phyloP scores from a whole-genome alignment of 441 rosid genomes.

The Arabidopsis lyrata region DNA sequence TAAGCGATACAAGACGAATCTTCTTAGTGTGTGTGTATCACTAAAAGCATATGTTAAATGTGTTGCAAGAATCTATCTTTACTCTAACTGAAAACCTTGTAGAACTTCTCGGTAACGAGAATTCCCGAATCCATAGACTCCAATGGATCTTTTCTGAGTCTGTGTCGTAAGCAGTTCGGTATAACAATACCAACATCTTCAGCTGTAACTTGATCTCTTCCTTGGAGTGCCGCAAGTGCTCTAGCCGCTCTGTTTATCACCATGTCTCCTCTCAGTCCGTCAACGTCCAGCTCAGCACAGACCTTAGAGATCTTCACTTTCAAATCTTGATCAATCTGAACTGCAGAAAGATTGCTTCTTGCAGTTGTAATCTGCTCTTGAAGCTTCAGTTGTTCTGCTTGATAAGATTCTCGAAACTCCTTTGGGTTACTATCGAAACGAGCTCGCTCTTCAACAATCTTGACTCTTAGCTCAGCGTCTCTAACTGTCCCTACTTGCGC shows the following conservation, averaged over 20 bases:
- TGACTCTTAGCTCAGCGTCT: constrained; percentile 92
- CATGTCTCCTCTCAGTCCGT: constrained; percentile 93
- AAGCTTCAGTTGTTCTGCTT: constrained; percentile 78
- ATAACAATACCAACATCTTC: constrained; percentile 94
- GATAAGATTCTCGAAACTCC: constrained; percentile 82
- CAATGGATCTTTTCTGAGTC: constrained; percentile 94
- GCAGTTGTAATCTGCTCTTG: constrained; percentile 78
- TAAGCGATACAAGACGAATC: not conserved
- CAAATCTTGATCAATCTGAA: constrained; percentile 78
- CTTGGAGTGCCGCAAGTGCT: constrained; percentile 86
- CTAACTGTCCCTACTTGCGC: constrained; percentile 96
- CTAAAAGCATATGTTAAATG: constrained; percentile 16
- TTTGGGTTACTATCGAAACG: constrained; percentile 83
- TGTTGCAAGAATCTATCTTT: constrained; percentile 23
- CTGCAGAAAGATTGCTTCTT: constrained; percentile 66
- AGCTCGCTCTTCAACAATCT: constrained; percentile 93
- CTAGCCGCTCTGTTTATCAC: constrained; percentile 94
- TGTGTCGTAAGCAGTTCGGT: constrained; percentile 93
- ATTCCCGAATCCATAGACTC: constrained; percentile 95
- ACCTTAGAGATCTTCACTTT: constrained; percentile 95
- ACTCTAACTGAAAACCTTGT: constrained; percentile 74
- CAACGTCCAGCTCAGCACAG: constrained; percentile 88
- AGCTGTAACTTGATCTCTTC: constrained; percentile 75
- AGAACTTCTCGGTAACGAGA: constrained; percentile 83
- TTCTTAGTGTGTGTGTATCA: not conserved